Conservation (phyloP, 2,329 filamentous ascomycete species). For the Pyricularia grisea region DNA sequence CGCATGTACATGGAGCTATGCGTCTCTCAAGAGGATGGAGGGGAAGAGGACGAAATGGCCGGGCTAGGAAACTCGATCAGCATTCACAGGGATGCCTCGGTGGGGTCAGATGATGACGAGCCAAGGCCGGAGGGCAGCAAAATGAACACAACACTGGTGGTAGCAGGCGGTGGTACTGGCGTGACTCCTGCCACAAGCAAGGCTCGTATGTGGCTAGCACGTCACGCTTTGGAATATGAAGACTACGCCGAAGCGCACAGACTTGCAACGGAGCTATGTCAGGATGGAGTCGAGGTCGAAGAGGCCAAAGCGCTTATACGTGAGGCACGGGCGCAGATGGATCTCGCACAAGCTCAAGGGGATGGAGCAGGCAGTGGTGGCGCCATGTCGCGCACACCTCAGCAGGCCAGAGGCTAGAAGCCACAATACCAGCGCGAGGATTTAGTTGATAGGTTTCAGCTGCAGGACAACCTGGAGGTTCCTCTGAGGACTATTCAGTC, state of each 20-base stretch:
- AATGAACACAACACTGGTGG: slow-evolving; percentile 24
- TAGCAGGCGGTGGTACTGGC: slow-evolving; percentile 55
- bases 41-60: slow-evolving; percentile 18
- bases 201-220: slow-evolving; percentile 87
- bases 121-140: slow-evolving; percentile 10
- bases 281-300: slow-evolving; percentile 93
- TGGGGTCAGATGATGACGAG: slow-evolving; percentile 23
- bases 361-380: neutral
- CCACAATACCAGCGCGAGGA: neutral
- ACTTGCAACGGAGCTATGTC: slow-evolving; percentile 81
- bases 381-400: neutral
- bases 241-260: slow-evolving; percentile 71
- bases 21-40: slow-evolving; percentile 80
- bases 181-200: slow-evolving; percentile 89
- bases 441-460: neutral
- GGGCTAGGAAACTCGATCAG: slow-evolving; percentile 38
- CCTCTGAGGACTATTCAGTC: neutral
- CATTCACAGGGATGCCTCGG: slow-evolving; percentile 39
- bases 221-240: slow-evolving; percentile 64
- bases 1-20: slow-evolving; percentile 95
- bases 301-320: slow-evolving; percentile 90
- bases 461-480: neutral
- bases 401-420: slow-evolving; percentile 2
- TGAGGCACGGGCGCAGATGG: slow-evolving; percentile 72
- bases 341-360: slow-evolving; percentile 19